Conservation (phyloP, 2,329 filamentous ascomycete species). For the Ophiocordyceps camponoti-saundersi region DNA sequence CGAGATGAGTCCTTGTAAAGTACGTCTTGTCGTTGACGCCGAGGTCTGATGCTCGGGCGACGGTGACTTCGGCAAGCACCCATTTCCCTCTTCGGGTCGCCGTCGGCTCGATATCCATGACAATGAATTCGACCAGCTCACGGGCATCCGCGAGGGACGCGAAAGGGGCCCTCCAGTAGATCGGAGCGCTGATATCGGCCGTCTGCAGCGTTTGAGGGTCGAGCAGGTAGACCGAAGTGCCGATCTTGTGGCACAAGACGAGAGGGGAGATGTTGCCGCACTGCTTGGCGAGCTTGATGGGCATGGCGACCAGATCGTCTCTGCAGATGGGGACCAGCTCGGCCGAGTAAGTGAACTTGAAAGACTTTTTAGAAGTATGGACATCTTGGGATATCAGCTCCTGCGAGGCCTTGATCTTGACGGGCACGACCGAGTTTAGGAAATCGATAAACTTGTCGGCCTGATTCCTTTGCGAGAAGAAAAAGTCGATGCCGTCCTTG, state of each 20-base stretch:
- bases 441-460: constrained; percentile 90
- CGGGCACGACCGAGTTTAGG: constrained; percentile 63
- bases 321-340: constrained; percentile 93
- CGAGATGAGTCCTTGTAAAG: constrained; percentile 80
- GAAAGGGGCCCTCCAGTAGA: constrained; percentile 90
- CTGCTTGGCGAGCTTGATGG: constrained; percentile 73
- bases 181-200: constrained; percentile 61
- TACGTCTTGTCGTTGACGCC: constrained; percentile 77
- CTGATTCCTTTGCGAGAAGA: constrained; percentile 75
- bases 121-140: constrained; percentile 78
- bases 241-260: constrained; percentile 71
- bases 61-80: constrained; percentile 71
- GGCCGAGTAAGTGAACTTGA: constrained; percentile 85
- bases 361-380: constrained; percentile 79
- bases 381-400: constrained; percentile 87
- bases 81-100: constrained; percentile 64
- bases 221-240: constrained; percentile 76
- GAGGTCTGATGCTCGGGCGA: constrained; percentile 74
- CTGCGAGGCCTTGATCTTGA: constrained; percentile 57
- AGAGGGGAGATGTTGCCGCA: constrained; percentile 80
- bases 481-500: constrained; percentile 92
- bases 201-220: constrained; percentile 86
- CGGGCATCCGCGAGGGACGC: constrained; percentile 65
- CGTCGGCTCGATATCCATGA: constrained; percentile 82
- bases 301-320: constrained; percentile 88